Conservation (phyloP, 495 filamentous ascomycete genomes). For the Penicillium ucsense region DNA sequence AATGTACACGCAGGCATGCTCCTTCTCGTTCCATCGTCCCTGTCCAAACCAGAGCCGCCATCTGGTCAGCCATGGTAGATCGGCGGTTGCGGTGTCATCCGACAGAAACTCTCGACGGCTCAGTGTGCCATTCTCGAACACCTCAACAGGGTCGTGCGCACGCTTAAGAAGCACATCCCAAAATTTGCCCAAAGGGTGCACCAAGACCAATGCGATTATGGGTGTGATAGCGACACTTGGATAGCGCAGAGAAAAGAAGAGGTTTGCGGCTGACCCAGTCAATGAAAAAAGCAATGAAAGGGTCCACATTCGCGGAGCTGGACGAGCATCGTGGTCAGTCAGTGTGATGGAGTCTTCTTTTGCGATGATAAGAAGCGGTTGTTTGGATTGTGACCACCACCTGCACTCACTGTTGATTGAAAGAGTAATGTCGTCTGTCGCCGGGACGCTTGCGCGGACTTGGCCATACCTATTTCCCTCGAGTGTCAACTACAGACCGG, state of each 20-base stretch:
- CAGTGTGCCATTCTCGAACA: constrained; percentile 34
- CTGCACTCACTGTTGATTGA: constrained; percentile 56
- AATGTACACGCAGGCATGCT: constrained; percentile 79
- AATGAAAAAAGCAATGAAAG: constrained; percentile 68
- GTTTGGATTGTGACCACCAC: no score
- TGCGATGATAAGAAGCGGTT: no score
- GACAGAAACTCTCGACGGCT: constrained; percentile 12
- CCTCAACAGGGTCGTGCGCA: constrained; percentile 43
- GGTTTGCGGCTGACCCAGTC: constrained; percentile 70
- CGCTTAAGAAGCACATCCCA: constrained; percentile 66
- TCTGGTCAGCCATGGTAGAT: constrained; percentile 2
- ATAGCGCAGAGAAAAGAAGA: constrained; percentile 79
- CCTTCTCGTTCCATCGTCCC: constrained; percentile 77
- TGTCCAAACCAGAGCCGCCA: constrained; percentile 67
- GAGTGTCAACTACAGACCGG: neutral
- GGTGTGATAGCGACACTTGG: constrained; percentile 80
- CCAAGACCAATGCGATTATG: constrained; percentile 71
- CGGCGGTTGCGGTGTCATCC: constrained; percentile 7
- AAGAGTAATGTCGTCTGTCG: constrained; percentile 58
- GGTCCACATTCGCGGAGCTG: constrained; percentile 72
- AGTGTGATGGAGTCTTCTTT: neutral
- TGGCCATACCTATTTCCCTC: constrained; percentile 40
- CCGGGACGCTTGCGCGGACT: constrained; percentile 68
- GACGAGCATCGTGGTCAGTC: neutral
- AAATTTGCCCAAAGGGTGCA: constrained; percentile 66